Conservation (phyloP, 257 asterid genomes). For the Solanum chiquidenum region DNA sequence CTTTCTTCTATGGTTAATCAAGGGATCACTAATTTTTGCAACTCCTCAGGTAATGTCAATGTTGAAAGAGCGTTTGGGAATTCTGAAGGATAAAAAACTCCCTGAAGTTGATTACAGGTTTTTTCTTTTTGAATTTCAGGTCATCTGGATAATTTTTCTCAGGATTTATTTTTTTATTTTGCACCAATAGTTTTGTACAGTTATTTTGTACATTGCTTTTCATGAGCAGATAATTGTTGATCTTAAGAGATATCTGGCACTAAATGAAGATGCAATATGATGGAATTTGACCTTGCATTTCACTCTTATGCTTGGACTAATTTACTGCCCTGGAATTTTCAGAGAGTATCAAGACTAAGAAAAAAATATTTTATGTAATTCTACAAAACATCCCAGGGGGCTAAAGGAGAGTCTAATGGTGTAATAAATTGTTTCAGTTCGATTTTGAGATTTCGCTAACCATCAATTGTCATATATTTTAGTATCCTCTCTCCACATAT, state of each 20-base stretch:
- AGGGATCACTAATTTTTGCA: not conserved
- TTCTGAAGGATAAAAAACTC: constrained; percentile 52
- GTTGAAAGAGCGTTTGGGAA: constrained; percentile 76
- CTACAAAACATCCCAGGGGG: not conserved
- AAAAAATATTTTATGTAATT: not conserved
- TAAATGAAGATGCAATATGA: not conserved
- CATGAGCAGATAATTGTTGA: not conserved
- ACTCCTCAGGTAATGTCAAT: constrained; percentile 56
- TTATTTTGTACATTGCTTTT: not conserved
- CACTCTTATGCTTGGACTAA: not conserved
- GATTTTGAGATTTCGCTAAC: not conserved
- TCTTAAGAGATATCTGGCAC: not conserved
- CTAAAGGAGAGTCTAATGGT: not conserved
- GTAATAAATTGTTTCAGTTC: not conserved
- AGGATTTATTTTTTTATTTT: not conserved
- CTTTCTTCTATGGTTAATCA: not conserved
- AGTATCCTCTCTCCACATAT: not conserved
- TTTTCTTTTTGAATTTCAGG: not conserved
- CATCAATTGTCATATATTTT: not conserved
- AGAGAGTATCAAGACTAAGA: not conserved
- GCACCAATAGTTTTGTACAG: not conserved
- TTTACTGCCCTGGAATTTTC: not conserved
- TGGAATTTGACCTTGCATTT: not conserved
- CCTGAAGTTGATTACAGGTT: constrained; percentile 86
- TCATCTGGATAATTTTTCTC: not conserved